Percentiles rank a stretch among this genome's conserved stretches.
These are phyloP conservation scores for Fusarium begoniae DNA, from an alignment of 2,329 filamentous ascomycete genomes.

Conservation along the genomic window DNA sequence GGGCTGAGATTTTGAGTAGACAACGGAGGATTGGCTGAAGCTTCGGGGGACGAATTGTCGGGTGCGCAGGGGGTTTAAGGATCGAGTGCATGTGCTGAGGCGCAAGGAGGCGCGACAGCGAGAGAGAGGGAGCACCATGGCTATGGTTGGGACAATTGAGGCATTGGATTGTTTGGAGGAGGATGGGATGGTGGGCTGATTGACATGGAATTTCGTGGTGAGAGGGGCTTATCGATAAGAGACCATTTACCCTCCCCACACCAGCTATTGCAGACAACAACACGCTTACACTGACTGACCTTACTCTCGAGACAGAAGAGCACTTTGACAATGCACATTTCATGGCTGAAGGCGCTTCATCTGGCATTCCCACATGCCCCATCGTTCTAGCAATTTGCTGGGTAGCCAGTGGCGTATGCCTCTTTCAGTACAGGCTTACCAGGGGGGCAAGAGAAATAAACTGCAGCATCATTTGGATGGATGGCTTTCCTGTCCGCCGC, in stretches of 20 bases:
- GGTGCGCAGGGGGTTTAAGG: slow-evolving; percentile 11
- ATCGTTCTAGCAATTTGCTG: background rate
- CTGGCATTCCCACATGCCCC: background rate
- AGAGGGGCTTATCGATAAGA: slow-evolving; percentile 21
- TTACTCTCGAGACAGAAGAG: fast-evolving
- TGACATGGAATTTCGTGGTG: slow-evolving; percentile 21
- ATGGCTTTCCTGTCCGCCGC: no score
- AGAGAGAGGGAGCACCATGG: slow-evolving; percentile 40
- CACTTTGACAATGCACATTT: background rate
- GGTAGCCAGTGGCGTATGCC: no score
- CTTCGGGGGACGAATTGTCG: slow-evolving; percentile 31
- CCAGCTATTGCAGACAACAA: background rate
- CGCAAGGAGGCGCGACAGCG: slow-evolving; percentile 38
- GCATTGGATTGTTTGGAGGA: slow-evolving; percentile 21
- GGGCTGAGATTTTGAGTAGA: slow-evolving; percentile 2
- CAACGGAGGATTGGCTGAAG: slow-evolving; percentile 36
- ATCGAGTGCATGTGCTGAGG: background rate
- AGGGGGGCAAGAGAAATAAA: background rate
- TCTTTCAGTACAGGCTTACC: no score
- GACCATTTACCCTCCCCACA: background rate
- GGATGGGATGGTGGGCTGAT: slow-evolving; percentile 32
- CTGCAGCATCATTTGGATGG: background rate
- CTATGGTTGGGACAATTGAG: slow-evolving; percentile 30
- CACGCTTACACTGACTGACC: background rate
- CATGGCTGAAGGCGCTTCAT: background rate